Evolutionary conservation across 2,329 filamentous ascomycete genomes (phyloP).

Genomic region (Fusarium dlaminii): DNA sequence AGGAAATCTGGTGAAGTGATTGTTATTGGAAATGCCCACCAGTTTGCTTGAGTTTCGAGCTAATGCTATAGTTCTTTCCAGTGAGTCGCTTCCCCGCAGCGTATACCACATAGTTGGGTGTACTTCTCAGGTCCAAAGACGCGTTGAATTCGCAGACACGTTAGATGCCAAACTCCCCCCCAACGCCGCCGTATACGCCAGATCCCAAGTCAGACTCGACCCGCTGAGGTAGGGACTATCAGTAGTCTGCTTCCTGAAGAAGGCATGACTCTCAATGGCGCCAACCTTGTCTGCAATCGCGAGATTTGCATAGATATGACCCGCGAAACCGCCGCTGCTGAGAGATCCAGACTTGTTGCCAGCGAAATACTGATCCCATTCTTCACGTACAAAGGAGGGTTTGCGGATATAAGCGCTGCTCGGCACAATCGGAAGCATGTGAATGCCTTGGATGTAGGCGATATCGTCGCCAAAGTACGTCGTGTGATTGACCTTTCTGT

Average conservation of each 20-base stretch:
- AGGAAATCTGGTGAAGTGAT: too few relatives aligned
- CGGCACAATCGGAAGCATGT: background rate
- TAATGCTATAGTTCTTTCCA: rapidly evolving
- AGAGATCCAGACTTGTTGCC: background rate
- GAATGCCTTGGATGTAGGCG: background rate
- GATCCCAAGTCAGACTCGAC: background rate
- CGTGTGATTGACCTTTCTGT: background rate
- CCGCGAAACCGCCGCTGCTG: background rate
- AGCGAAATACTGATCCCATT: background rate
- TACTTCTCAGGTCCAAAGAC: background rate
- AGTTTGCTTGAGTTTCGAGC: background rate
- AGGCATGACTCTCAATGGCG: background rate
- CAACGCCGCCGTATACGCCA: background rate
- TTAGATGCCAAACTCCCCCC: background rate
- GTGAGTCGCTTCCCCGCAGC: background rate
- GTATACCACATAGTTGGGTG: too few relatives aligned
- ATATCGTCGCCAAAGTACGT: background rate
- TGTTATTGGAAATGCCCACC: too few relatives aligned
- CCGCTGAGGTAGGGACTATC: background rate
- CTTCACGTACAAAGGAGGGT: background rate
- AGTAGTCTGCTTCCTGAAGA: background rate
- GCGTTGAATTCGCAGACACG: background rate
- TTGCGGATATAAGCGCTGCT: background rate
- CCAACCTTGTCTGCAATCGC: background rate
- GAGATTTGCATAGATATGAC: background rate